Percentiles rank a stretch among this genome's conserved stretches.
Conservation (phyloP, 179 eudicot species). For the Silene coronaria region DNA sequence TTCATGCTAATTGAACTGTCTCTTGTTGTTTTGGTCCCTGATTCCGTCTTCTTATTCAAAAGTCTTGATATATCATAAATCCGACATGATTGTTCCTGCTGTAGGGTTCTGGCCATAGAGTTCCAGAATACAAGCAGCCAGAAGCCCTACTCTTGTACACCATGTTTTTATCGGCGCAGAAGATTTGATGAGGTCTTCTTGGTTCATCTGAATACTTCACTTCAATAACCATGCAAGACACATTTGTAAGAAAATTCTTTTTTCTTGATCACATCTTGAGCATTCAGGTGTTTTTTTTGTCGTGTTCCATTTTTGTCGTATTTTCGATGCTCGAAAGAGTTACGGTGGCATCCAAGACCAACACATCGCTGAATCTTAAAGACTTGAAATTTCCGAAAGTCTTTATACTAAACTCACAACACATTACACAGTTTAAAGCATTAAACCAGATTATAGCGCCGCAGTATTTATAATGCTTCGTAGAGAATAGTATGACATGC, state of each 20-base stretch:
- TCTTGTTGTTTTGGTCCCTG: background rate
- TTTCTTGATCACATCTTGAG: background rate
- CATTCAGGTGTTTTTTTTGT: background rate
- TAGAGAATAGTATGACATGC: background rate
- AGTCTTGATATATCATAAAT: background rate
- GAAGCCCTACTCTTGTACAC: conserved; percentile 25
- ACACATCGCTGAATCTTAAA: too few species aligned
- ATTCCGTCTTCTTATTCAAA: background rate
- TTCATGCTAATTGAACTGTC: background rate
- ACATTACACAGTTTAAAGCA: background rate
- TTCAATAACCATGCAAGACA: background rate
- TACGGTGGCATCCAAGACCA: too few species aligned
- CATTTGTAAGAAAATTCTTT: background rate
- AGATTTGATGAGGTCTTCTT: conserved; percentile 7
- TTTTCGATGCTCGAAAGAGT: background rate
- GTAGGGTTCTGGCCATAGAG: conserved; percentile 33
- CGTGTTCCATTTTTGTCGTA: background rate
- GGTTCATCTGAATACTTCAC: background rate
- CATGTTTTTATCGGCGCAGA: conserved; percentile 18
- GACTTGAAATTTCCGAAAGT: too few species aligned
- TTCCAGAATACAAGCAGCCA: conserved; percentile 32
- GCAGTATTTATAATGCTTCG: background rate
- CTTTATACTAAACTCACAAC: too few species aligned
- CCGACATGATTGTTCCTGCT: conserved; percentile 15
- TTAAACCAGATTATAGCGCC: background rate